Conservation (phyloP, 331 rosid species). For the Prunus yedoensis region DNA sequence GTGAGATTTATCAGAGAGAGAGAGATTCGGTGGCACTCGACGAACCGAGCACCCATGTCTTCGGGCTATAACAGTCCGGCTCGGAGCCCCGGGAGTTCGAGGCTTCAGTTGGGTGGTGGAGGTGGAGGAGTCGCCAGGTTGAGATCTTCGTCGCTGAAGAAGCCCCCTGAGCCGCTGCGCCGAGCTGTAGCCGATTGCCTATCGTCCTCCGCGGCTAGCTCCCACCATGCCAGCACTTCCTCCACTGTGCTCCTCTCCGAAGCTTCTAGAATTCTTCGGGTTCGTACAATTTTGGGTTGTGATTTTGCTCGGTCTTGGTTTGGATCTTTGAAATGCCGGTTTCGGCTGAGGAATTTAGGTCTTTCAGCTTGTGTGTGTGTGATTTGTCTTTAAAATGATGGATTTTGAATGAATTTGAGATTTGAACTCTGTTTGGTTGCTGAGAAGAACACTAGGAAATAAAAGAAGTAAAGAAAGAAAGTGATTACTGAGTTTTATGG, state of each 20-base stretch:
- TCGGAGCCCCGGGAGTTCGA: conserved; percentile 61
- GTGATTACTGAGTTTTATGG: background rate
- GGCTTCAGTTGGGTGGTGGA: conserved; percentile 52
- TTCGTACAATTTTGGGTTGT: conserved; percentile 27
- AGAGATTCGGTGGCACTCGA: conserved; percentile 20
- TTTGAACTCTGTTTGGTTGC: conserved; percentile 16
- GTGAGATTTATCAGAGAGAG: background rate
- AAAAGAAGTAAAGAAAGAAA: background rate
- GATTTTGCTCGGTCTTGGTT: conserved; percentile 10
- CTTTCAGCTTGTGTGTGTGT: conserved; percentile 1
- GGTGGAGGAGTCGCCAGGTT: conserved; percentile 55
- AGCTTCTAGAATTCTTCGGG: conserved; percentile 95
- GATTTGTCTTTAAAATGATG: conserved; percentile 13
- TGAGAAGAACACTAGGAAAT: background rate
- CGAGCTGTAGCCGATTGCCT: conserved; percentile 89
- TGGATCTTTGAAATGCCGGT: conserved; percentile 19
- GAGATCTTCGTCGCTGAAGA: conserved; percentile 77
- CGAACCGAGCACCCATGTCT: conserved; percentile 48
- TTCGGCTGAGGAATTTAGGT: conserved; percentile 16
- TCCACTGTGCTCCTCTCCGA: conserved; percentile 50
- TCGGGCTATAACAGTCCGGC: conserved; percentile 60
- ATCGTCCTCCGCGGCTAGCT: conserved; percentile 57
- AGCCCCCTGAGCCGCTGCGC: conserved; percentile 91
- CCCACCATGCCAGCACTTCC: conserved; percentile 50
- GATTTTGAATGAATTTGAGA: conserved; percentile 14